Percentiles rank a stretch among this genome's conserved stretches.
phyloP scores from a whole-genome alignment of 805 yeast species.

The Yamadazyma kitorensis region DNA sequence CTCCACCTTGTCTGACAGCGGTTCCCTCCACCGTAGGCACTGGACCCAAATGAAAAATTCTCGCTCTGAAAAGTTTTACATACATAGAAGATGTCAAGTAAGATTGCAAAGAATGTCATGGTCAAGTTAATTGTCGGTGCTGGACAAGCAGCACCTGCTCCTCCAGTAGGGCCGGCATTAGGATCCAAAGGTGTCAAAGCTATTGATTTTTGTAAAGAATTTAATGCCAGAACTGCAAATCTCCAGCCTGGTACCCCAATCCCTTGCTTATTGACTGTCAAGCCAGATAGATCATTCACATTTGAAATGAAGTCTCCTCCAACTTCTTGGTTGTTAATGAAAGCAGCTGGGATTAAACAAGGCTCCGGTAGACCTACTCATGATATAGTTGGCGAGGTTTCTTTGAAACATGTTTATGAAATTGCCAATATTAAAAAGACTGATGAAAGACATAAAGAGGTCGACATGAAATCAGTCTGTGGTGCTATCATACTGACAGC shows the following conservation, averaged over 20 bases:
- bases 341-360: constrained; percentile 76
- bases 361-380: constrained; percentile 74
- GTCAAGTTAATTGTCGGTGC: constrained; percentile 94
- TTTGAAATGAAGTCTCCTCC: constrained; percentile 91
- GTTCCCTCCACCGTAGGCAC: too few relatives aligned
- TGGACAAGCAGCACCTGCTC: constrained; percentile 97
- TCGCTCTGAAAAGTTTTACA: constrained; percentile 1
- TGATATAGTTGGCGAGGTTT: constrained; percentile 57
- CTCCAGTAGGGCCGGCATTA: constrained; percentile 98
- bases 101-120: constrained; percentile 52
- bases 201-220: constrained; percentile 96
- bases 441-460: constrained; percentile 71
- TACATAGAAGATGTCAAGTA: constrained; percentile 14
- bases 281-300: constrained; percentile 87
- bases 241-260: constrained; percentile 84
- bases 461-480: constrained; percentile 71
- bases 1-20: too few relatives aligned
- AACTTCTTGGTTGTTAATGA: constrained; percentile 78
- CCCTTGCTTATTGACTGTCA: constrained; percentile 79
- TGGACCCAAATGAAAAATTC: too few relatives aligned
- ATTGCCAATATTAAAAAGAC: constrained; percentile 90
- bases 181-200: constrained; percentile 99
- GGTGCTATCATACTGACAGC: constrained; percentile 87
- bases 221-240: constrained; percentile 93
- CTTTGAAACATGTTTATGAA: constrained; percentile 89